Evolutionary conservation across 2,329 filamentous ascomycete species (phyloP).

Genomic region (Microdochium trichocladiopsis): DNA sequence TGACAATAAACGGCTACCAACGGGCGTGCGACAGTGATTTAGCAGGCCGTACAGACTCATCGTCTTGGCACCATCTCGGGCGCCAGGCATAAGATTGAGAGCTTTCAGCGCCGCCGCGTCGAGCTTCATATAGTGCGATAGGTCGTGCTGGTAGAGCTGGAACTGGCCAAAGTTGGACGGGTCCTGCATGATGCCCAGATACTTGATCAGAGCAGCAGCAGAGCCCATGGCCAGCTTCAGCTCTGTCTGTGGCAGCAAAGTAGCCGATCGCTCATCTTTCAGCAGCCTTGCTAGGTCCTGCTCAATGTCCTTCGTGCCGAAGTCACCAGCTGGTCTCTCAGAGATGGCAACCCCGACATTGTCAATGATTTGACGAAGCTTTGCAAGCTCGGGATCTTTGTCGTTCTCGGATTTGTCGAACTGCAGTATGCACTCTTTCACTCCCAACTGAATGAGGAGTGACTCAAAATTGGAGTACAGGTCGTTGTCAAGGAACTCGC

Average conservation of each 20-base stretch:
- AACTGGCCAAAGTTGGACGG: slow-evolving; percentile 95
- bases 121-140: slow-evolving; percentile 97
- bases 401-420: slow-evolving; percentile 71
- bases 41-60: slow-evolving; percentile 94
- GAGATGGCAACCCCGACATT: slow-evolving; percentile 88
- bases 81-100: slow-evolving; percentile 93
- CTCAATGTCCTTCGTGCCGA: slow-evolving; percentile 86
- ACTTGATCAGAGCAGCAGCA: slow-evolving; percentile 88
- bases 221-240: slow-evolving; percentile 95
- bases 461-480: slow-evolving; percentile 97
- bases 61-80: slow-evolving; percentile 87
- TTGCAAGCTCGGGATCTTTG: slow-evolving; percentile 82
- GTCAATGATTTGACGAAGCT: slow-evolving; percentile 82
- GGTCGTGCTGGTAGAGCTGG: slow-evolving; percentile 92
- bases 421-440: slow-evolving; percentile 88
- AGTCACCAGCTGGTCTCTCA: slow-evolving; percentile 70
- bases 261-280: slow-evolving; percentile 75
- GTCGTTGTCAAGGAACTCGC: slow-evolving; percentile 98
- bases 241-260: slow-evolving; percentile 79
- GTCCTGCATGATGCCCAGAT: slow-evolving; percentile 84
- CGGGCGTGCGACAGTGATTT: slow-evolving; percentile 95
- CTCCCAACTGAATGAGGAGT: slow-evolving; percentile 88
- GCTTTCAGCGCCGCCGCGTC: slow-evolving; percentile 92
- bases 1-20: slow-evolving; percentile 80
- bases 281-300: slow-evolving; percentile 85